A percentile compares a stretch with the other conserved stretches of the same genome.
phyloP scores from a whole-genome alignment of 352 stramenopile species.

The Chrysophaeum taylorii region DNA sequence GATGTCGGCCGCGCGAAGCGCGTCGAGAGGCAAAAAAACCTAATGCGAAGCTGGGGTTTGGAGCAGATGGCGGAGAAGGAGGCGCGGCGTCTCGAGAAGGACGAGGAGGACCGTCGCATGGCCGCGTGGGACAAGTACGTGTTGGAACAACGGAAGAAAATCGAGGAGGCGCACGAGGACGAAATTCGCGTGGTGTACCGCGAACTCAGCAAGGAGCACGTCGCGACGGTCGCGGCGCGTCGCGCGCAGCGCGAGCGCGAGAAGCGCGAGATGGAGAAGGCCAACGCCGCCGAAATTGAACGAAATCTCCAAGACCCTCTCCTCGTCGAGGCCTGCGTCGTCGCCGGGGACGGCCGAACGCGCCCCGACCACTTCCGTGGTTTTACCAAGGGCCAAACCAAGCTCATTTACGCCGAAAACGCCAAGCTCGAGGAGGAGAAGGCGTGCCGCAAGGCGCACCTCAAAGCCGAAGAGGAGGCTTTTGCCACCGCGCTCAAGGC shows the following conservation, averaged over 20 bases:
- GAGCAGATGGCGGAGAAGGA: neutral
- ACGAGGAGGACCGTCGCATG: neutral
- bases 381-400: slow-evolving; percentile 2
- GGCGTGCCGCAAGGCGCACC: neutral
- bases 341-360: neutral
- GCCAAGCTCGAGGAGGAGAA: neutral
- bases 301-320: neutral
- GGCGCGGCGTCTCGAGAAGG: no score
- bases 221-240: neutral
- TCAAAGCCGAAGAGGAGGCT: no score
- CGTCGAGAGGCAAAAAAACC: neutral
- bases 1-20: neutral
- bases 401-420: neutral
- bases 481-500: no score
- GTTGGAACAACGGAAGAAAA: neutral
- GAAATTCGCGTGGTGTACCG: neutral
- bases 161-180: neutral
- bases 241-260: neutral
- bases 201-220: neutral
- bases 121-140: neutral
- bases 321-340: neutral
- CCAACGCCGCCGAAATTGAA: neutral
- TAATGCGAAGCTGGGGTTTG: neutral
- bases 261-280: neutral
- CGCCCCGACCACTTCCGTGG: neutral